phyloP scores from a whole-genome alignment of 2,329 filamentous ascomycete genomes.

The Celoporthe dispersa region DNA sequence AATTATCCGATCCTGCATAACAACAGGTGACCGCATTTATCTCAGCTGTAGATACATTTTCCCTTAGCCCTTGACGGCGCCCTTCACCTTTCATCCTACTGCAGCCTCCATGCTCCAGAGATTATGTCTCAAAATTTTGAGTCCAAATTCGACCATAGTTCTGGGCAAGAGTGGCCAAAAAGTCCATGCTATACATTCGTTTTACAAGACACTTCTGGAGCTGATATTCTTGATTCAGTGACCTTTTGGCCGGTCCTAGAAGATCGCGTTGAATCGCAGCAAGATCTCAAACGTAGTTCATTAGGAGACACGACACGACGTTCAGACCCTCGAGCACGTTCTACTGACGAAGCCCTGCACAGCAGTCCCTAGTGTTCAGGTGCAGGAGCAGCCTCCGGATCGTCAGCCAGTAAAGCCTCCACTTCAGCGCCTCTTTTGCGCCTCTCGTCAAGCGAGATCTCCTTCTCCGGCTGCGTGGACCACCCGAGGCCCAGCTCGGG shows the following conservation, averaged over 20 bases:
- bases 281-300: no score
- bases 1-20: no score
- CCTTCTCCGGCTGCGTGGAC: conserved; percentile 36
- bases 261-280: no score
- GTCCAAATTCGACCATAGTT: no score
- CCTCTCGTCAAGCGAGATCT: conserved; percentile 39
- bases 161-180: no score
- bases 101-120: not conserved
- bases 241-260: no score
- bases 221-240: no score
- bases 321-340: not conserved
- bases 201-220: no score
- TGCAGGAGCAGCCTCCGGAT: conserved; percentile 39
- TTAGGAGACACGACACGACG: no score
- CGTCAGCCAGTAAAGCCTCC: conserved; percentile 37
- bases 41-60: not conserved
- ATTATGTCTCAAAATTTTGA: not conserved
- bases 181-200: no score
- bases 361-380: conserved; percentile 31
- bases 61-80: not conserved
- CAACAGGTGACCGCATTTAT: no score
- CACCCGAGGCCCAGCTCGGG: conserved; percentile 39
- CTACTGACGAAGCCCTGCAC: not conserved
- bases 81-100: not conserved
- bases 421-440: conserved; percentile 37